Percentiles rank a stretch among this genome's conserved stretches.
Conservation (phyloP, 257 asterid genomes). For the Petrea volubilis region DNA sequence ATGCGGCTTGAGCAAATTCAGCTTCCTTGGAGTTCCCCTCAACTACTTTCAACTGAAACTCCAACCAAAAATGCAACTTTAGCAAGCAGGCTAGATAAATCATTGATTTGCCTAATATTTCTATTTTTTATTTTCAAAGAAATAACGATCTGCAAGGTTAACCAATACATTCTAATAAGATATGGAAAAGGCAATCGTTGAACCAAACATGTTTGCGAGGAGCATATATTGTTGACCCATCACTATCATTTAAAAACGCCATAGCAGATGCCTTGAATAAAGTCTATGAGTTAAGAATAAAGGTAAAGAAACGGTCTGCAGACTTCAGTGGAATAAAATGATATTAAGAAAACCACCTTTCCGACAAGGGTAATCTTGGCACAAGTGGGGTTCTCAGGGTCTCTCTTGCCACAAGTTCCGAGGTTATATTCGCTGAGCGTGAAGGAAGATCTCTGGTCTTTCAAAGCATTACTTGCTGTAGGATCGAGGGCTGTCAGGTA, state of each 20-base stretch:
- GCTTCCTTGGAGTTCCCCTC: slow-evolving; percentile 57
- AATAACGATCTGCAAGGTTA: background rate
- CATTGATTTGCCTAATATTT: too few relatives aligned
- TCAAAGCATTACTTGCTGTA: slow-evolving; percentile 71
- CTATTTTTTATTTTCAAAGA: too few relatives aligned
- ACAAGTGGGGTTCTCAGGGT: slow-evolving; percentile 85
- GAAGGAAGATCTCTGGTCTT: slow-evolving; percentile 74
- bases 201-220: too few relatives aligned
- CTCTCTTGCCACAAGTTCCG: slow-evolving; percentile 72
- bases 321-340: background rate
- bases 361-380: slow-evolving; percentile 80
- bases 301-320: background rate
- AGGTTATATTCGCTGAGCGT: slow-evolving; percentile 72
- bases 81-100: too few relatives aligned
- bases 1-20: slow-evolving; percentile 59
- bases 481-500: slow-evolving; percentile 89
- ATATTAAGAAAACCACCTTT: slow-evolving; percentile 51
- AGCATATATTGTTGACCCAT: too few relatives aligned
- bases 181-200: too few relatives aligned
- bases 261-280: too few relatives aligned
- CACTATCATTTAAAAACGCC: too few relatives aligned
- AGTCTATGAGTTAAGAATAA: too few relatives aligned
- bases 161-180: background rate
- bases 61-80: background rate
- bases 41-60: slow-evolving; percentile 56